Percentiles rank a stretch among this genome's conserved stretches.
Conservation (phyloP, 2,329 filamentous ascomycete genomes). For the Xylaria sp. region DNA sequence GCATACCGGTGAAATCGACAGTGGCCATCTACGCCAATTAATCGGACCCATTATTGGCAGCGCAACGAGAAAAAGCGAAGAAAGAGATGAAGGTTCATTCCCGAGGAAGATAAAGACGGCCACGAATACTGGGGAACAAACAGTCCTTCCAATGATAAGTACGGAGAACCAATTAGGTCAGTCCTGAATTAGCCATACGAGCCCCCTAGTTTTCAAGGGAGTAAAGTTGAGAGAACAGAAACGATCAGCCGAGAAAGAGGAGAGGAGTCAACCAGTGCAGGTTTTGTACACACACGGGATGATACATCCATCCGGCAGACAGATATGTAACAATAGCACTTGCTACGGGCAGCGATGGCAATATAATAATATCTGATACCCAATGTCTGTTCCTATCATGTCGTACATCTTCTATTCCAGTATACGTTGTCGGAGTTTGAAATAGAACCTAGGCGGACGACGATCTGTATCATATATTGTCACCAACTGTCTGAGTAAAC, state of each 20-base stretch:
- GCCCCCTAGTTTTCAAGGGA: not conserved
- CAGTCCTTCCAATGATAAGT: not conserved
- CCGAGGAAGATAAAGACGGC: not conserved
- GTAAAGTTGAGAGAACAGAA: not conserved
- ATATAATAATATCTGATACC: conserved; percentile 13
- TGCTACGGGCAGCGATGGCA: not conserved
- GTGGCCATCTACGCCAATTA: not conserved
- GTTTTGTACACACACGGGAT: not conserved
- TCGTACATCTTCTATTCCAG: too few relatives aligned
- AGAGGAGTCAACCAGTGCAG: not conserved
- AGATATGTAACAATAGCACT: conserved; percentile 3
- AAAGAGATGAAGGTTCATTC: too few relatives aligned
- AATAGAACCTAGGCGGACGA: too few relatives aligned
- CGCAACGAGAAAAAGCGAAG: not conserved
- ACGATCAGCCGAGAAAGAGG: not conserved
- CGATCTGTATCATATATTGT: too few relatives aligned
- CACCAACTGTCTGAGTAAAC: too few relatives aligned
- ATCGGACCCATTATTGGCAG: not conserved
- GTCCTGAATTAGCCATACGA: not conserved
- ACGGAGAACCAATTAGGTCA: not conserved
- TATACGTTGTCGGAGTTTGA: too few relatives aligned
- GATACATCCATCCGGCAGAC: not conserved
- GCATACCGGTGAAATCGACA: not conserved
- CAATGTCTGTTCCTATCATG: not conserved
- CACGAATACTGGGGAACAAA: not conserved